Evolutionary conservation across 768 basidiomycete genomes (phyloP).

Genomic region (Serpula lacrymans): DNA sequence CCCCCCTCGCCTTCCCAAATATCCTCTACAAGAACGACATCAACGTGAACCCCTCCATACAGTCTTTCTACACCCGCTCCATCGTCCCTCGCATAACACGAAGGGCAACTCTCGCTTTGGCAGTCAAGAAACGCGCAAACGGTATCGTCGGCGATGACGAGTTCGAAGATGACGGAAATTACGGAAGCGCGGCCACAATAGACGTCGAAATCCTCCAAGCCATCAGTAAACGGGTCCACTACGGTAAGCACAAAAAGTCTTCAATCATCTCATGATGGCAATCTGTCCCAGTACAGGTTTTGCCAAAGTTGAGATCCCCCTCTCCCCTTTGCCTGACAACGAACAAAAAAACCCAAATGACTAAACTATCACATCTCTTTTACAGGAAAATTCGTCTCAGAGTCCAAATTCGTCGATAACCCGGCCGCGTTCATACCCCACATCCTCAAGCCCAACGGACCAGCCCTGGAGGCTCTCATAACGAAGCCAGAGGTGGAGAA

Average conservation of each 20-base stretch:
- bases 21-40: constrained; percentile 77
- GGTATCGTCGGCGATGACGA: constrained; percentile 68
- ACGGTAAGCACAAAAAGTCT: constrained; percentile 53
- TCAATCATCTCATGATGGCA: too few relatives aligned
- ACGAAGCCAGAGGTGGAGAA: constrained; percentile 97
- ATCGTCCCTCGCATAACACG: constrained; percentile 90
- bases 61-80: constrained; percentile 80
- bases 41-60: constrained; percentile 85
- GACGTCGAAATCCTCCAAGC: constrained; percentile 97
- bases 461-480: constrained; percentile 80
- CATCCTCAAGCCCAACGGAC: constrained; percentile 74
- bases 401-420: constrained; percentile 89
- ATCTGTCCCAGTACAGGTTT: too few relatives aligned
- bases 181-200: constrained; percentile 91
- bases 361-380: neutral
- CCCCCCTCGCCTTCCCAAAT: constrained; percentile 65
- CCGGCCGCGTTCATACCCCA: constrained; percentile 91
- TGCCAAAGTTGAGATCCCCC: too few relatives aligned
- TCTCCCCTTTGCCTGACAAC: too few relatives aligned
- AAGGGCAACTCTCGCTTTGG: constrained; percentile 62
- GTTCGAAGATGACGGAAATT: constrained; percentile 93
- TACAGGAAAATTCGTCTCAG: constrained; percentile 96
- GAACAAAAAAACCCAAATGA: neutral
- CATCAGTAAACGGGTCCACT: constrained; percentile 98
- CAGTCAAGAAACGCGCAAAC: constrained; percentile 59